Conservation (phyloP, 352 stramenopile genomes). For the Aphanomyces cochlioides region DNA sequence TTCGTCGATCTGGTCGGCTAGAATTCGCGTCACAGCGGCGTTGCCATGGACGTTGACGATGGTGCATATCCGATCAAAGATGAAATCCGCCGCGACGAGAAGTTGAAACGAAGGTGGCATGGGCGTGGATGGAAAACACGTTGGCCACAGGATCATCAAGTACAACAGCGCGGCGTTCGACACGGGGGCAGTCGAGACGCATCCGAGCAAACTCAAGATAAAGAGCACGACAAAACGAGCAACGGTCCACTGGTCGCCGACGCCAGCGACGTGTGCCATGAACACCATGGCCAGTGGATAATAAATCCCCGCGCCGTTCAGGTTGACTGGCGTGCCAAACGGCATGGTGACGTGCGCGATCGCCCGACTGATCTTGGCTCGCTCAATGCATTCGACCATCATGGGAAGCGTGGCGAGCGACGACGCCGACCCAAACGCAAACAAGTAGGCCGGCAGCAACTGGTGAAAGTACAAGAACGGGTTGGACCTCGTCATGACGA, state of each 20-base stretch:
- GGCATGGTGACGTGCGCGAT: slow-evolving; percentile 74
- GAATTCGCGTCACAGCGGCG: slow-evolving; percentile 52
- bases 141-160: slow-evolving; percentile 66
- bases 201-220: slow-evolving; percentile 49
- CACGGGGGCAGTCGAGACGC: slow-evolving; percentile 55
- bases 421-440: slow-evolving; percentile 72
- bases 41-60: slow-evolving; percentile 59
- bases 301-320: slow-evolving; percentile 32
- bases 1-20: slow-evolving; percentile 42
- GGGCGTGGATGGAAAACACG: slow-evolving; percentile 41
- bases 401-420: slow-evolving; percentile 70
- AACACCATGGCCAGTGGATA: slow-evolving; percentile 43
- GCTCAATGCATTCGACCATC: slow-evolving; percentile 11
- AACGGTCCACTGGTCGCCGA: slow-evolving; percentile 48
- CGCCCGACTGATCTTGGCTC: slow-evolving; percentile 39
- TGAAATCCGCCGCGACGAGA: slow-evolving; percentile 57
- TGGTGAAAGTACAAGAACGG: slow-evolving; percentile 64
- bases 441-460: slow-evolving; percentile 69
- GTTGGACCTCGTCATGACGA: slow-evolving; percentile 52
- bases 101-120: slow-evolving; percentile 32
- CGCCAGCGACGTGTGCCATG: slow-evolving; percentile 57
- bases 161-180: slow-evolving; percentile 58
- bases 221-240: slow-evolving; percentile 38
- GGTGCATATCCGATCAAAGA: slow-evolving; percentile 55
- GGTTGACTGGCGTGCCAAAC: slow-evolving; percentile 31